Evolutionary conservation across 257 asterid genomes (phyloP).

Genomic region (Agastache rugosa): DNA sequence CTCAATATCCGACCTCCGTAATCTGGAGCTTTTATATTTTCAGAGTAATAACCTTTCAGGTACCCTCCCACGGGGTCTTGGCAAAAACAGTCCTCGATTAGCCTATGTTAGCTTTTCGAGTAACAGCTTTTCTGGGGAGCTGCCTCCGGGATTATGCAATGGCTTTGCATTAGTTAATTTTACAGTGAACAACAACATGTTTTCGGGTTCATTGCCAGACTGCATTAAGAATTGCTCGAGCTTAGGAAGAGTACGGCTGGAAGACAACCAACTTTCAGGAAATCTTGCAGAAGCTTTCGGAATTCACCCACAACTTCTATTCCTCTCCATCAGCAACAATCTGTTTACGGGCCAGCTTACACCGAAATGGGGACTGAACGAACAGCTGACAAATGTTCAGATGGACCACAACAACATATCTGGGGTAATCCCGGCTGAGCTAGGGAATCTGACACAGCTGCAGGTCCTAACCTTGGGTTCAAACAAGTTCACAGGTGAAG

Average conservation of each 20-base stretch:
- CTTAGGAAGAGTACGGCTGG: constrained; percentile 56
- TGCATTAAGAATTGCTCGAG: constrained; percentile 69
- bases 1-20: constrained; percentile 52
- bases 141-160: constrained; percentile 64
- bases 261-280: constrained; percentile 64
- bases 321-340: constrained; percentile 55
- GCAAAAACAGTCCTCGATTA: constrained; percentile 50
- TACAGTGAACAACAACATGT: constrained; percentile 56
- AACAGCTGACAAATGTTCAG: constrained; percentile 55
- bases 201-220: constrained; percentile 65
- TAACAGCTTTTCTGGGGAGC: constrained; percentile 66
- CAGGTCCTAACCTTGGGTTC: constrained; percentile 54
- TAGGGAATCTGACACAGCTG: constrained; percentile 59
- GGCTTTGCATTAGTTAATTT: constrained; percentile 53
- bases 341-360: constrained; percentile 62
- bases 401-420: constrained; percentile 56
- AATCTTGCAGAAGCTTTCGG: constrained; percentile 64
- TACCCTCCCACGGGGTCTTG: constrained; percentile 58
- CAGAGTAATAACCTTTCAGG: constrained; percentile 56
- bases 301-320: constrained; percentile 55
- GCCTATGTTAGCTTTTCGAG: constrained; percentile 55
- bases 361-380: constrained; percentile 61
- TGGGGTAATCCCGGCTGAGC: constrained; percentile 66
- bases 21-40: constrained; percentile 43
- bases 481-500: constrained; percentile 62